Conservation (phyloP, 2,329 filamentous ascomycete species). For the Sphaerulina vaccinii region DNA sequence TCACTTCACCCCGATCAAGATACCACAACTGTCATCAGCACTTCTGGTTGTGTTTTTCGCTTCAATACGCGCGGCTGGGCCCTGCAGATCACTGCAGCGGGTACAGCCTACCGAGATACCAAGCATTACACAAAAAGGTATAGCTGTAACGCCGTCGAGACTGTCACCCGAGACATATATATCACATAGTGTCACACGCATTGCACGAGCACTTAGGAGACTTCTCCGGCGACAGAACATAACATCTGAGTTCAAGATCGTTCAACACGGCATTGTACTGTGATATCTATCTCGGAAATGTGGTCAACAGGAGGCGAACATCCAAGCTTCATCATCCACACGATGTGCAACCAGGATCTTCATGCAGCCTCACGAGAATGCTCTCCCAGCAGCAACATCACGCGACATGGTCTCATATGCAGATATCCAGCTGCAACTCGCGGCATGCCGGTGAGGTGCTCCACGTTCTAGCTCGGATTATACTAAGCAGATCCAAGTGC, state of each 20-base stretch:
- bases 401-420: background rate
- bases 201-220: background rate
- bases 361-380: background rate
- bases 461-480: too few species aligned
- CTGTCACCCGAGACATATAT: background rate
- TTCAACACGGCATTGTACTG: background rate
- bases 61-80: background rate
- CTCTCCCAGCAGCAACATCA: background rate
- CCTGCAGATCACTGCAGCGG: background rate
- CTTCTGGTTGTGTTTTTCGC: too few species aligned
- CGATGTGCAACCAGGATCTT: background rate
- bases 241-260: background rate
- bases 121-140: background rate
- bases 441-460: background rate
- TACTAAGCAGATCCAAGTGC: too few species aligned
- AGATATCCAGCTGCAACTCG: background rate
- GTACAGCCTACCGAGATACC: background rate
- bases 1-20: too few species aligned
- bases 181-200: background rate
- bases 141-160: background rate
- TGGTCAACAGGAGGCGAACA: too few species aligned
- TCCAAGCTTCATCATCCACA: too few species aligned
- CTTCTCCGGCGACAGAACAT: background rate
- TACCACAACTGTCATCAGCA: too few species aligned
- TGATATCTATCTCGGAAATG: too few species aligned